phyloP scores from a whole-genome alignment of 257 asterid genomes.

The Solanum chiquidenum region DNA sequence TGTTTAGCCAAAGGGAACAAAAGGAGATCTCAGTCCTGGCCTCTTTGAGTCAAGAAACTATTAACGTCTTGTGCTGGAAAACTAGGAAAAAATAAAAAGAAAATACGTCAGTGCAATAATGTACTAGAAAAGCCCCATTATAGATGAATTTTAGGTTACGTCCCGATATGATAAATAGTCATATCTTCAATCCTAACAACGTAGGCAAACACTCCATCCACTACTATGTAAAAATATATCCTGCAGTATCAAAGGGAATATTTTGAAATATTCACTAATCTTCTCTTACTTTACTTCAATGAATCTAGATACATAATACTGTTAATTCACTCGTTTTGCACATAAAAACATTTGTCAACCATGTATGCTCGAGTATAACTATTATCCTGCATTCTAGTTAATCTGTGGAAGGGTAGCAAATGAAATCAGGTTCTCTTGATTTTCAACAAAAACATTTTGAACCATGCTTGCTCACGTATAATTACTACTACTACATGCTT shows the following conservation, averaged over 20 bases:
- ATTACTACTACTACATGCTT: not conserved
- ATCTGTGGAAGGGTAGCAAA: not conserved
- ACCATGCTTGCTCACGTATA: not conserved
- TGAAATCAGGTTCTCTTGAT: not conserved
- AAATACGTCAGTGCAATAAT: not conserved
- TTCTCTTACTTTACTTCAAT: not conserved
- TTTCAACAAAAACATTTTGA: not conserved
- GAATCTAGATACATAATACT: not conserved
- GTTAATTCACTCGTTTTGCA: not conserved
- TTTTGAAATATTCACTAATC: not conserved
- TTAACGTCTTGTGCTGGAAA: not conserved
- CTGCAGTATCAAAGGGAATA: not conserved
- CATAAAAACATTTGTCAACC: not conserved
- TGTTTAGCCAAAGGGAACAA: conserved; percentile 12
- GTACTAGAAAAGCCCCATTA: not conserved
- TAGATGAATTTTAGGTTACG: not conserved
- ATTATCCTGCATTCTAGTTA: not conserved
- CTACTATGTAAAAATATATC: not conserved
- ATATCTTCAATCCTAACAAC: not conserved
- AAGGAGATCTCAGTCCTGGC: not conserved
- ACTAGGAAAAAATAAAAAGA: not conserved
- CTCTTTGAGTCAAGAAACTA: not conserved
- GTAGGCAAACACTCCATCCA: not conserved
- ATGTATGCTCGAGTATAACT: not conserved
- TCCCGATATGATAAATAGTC: not conserved